Evolutionary conservation across 225 moss, liverwort and hornwort species (phyloP), one percentile per base, ranked within the genome.

Genomic region (Climacium dendroides): DNA sequence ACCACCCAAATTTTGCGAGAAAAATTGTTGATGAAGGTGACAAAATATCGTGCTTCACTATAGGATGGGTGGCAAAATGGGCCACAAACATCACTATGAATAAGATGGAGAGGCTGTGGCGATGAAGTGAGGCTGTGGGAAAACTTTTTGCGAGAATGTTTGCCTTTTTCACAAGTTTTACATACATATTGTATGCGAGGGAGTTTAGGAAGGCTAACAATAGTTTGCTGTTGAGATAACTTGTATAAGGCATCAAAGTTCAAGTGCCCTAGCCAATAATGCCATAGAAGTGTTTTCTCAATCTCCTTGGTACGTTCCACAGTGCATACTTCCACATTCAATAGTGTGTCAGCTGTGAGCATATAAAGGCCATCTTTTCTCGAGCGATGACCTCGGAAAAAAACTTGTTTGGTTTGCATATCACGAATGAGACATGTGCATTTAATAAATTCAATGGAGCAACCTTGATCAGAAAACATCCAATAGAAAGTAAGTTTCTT

Each of bases 241-340:
- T 74, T 47, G 5, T 48, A 22, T 3, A 48, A 6, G 0, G 9
- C 29, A 7, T 48, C 48, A 30, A 74, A 74, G 8, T 47, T 48
- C 6, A 72, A 13, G 3, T 72, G 72, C 8, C 72, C 45, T 28
- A 45, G 28, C 0, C 28, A 0, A 12, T 26, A 28, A 23, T 72
- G 43, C 28, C 24, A 72, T 7, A 41, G 2, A 14, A 72, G 43
- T 13, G 45, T 8, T 26, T 24, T 14, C 6, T 72, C 25, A 18
- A 72, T 9, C 12, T 45, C 26, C 2, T 72, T 43, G 7, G 43
- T 41, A 2, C 45, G 25, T 26, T 28, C 72, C 9, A 72, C 7
- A 2, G 7, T 41, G 2, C 26, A 72, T 12, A 43, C 19, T 28
- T 72, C 15, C 0, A 13, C 7, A 0, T 3, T 15, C 4, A 1